Base-by-base conservation (phyloP, 2,329 filamentous ascomycete species). In the Talaromyces amestolkiae region DNA sequence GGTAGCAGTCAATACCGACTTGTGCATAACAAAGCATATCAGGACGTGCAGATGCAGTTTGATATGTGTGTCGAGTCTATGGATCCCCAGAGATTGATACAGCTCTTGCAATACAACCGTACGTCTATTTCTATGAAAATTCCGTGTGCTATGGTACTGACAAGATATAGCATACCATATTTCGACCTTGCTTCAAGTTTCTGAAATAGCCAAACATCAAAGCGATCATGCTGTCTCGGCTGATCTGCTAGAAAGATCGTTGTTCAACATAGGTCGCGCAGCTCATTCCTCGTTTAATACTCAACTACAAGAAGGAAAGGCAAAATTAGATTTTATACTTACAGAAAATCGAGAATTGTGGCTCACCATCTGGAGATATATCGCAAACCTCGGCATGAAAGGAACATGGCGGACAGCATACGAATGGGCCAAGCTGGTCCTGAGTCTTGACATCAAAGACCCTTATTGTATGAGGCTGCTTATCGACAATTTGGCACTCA, bases 401-500 rank as follows among this genome's bases (percentile, higher is more conserved):
- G 93, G 93, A n/a, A 97, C 94, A 1, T 97, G 92, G 83, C 86
- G 93, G 56, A 98, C 95, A 0, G 92, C 93, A 0, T 87, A 96
- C 58, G 95, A 98, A 77, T 99, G 95, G 93, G 86, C 91, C 7
- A 97, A 95, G 78, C 80, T 98, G 6, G 82, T 97, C 10, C 83
- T 96, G 35, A 86, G 89, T 65, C 79, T 98, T 66, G 87, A 93
- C 70, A 87, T 88, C 3, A 80, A 83, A 3, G 95, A 99, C 74
- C 93, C 93, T 0, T 97, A 97, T 72, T 91, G 87, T 56, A 86
- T 97, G 73, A 85, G 89, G 67, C 86, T 97, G 64, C 85, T 92
- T 68, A 86, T 97, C 58, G 94, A 97, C 74, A 87, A 92, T 68
- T 84, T 97, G 62, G 92, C 93, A 1, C 82, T 98, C n/a, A 87